Percentiles rank a stretch among this genome's conserved stretches.
Evolutionary conservation across 2,329 filamentous ascomycete species (phyloP).

Genomic region (Penicillium sp.): DNA sequence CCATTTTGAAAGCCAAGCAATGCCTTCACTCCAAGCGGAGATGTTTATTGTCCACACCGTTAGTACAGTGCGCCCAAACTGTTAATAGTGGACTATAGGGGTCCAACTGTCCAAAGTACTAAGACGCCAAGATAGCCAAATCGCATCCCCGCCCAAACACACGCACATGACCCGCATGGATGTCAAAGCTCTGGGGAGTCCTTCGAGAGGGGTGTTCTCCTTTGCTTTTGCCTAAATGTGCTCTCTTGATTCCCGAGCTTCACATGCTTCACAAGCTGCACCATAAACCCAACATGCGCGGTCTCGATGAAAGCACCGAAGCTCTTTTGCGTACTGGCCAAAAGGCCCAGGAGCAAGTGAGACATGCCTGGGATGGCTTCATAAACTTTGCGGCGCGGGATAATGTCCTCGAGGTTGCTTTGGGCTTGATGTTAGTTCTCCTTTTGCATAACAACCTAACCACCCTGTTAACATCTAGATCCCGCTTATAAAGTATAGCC

Average conservation of each 20-base stretch:
- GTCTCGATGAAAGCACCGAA: slow-evolving; percentile 29
- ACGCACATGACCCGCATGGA: neutral
- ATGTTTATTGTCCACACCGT: neutral
- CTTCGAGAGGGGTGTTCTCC: neutral
- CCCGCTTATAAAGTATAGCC: slow-evolving; percentile 50
- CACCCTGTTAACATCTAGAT: neutral
- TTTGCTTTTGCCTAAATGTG: neutral
- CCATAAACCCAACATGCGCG: slow-evolving; percentile 21
- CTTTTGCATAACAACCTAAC: neutral
- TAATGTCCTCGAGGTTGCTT: slow-evolving; percentile 72
- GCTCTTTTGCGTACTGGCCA: slow-evolving; percentile 36
- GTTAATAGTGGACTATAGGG: neutral
- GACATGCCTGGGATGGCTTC: slow-evolving; percentile 60
- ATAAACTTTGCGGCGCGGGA: slow-evolving; percentile 70
- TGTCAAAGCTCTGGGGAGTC: neutral
- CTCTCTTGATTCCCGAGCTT: neutral
- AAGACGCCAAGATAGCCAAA: neutral
- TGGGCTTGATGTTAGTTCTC: slow-evolving; percentile 63
- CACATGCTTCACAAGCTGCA: neutral
- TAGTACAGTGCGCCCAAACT: neutral
- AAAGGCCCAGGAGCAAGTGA: slow-evolving; percentile 44
- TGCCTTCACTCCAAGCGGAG: too few species aligned
- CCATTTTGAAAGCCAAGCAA: neutral
- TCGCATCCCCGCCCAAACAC: neutral
- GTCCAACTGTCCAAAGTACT: neutral